Base-by-base conservation (phyloP, 208 protist genomes). In the Trypanosoma mega region DNA sequence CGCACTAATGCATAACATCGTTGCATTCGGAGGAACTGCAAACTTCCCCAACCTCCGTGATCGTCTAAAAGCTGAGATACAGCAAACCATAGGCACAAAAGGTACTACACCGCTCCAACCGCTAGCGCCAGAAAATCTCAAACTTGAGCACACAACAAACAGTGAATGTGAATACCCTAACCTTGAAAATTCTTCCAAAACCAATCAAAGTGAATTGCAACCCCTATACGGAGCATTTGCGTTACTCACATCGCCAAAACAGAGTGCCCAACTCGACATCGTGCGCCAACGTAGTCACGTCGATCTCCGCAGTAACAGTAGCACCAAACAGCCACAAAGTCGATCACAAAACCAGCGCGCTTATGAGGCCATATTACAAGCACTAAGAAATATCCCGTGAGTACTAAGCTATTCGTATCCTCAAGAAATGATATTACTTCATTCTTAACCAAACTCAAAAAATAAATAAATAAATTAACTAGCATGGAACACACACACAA, bases 21-120 rank as follows among this genome's bases (percentile, higher is more conserved):
- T 74, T 39, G 74, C 83, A 30, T 86, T 76, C 51, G 86, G 86
- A 46, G 86, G 86, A 21, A 69, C 68, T 18, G 48, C 71, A 1
- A 61, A 60, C 30, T 72, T 82, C 18, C 53, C 63, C 9, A 34
- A 73, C 49, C 72, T 93, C 37, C 20, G 53, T 12, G 64, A 47
- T 9, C 82, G 86, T 7, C 56, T 93, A 16, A 27, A 56, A 12
- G 11, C 24, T 2, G 86, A 93, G 14, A 64, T 93, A 33, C 46
- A n/a, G n/a, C n/a, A n/a, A n/a, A n/a, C 23, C 26, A 12, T 21
- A 21, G 2, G 26, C 4, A 23, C 5, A n/a, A 37, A 16, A 3
- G 26, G 20, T 24, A 16, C 26, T 20, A 0, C 51, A 4, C 1
- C 45, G 3, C 29, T 64, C 37, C 56, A 62, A 33, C 23, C 29